phyloP scores from a whole-genome alignment of 306 rosid species.

The Vigna mungo region DNA sequence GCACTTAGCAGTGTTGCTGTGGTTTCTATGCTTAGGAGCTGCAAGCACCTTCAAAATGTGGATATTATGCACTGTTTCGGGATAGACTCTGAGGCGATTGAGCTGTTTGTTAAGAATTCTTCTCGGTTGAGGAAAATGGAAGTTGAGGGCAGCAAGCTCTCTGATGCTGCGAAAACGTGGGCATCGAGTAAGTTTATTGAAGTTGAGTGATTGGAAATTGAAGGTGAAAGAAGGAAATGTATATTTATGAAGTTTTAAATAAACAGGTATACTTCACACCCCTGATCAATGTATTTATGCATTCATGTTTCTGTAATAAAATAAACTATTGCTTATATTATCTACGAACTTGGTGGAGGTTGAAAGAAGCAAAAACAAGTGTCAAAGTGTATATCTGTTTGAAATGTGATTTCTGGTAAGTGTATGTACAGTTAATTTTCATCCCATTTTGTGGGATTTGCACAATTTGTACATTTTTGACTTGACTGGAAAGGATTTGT shows the following conservation, averaged over 20 bases:
- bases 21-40: constrained; percentile 59
- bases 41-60: constrained; percentile 65
- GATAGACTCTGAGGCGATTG: constrained; percentile 59
- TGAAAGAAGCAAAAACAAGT: background rate
- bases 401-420: too few species aligned
- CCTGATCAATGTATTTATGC: constrained; percentile 23
- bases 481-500: too few species aligned
- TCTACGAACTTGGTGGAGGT: background rate
- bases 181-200: constrained; percentile 65
- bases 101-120: constrained; percentile 58
- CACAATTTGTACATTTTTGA: too few species aligned
- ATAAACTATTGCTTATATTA: background rate
- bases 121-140: constrained; percentile 59
- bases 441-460: too few species aligned
- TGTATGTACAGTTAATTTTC: too few species aligned
- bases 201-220: constrained; percentile 46
- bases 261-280: constrained; percentile 45
- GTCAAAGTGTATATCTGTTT: background rate
- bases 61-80: constrained; percentile 72
- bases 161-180: constrained; percentile 59
- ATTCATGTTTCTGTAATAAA: constrained; percentile 8
- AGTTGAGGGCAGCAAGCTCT: constrained; percentile 75
- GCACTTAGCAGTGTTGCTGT: constrained; percentile 56
- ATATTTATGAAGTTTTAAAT: constrained; percentile 42
- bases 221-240: constrained; percentile 37